Percentiles rank a stretch among this genome's conserved stretches.
Conservation (phyloP, 192 early-diverging fungal genomes). For the Ambispora gerdemannii region DNA sequence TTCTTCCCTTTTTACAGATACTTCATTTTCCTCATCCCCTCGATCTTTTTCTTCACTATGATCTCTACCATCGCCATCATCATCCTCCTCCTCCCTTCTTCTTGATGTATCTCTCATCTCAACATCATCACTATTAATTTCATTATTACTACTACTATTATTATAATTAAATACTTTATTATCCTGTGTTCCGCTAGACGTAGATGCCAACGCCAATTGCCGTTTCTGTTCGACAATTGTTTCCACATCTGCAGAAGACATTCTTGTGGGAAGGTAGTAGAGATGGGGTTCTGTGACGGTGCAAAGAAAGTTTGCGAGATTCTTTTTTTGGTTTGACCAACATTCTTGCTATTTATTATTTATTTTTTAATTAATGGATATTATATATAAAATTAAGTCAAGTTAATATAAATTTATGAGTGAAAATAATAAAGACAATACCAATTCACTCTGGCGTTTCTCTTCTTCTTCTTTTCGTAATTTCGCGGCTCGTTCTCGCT, state of each 20-base stretch:
- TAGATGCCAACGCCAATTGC: slow-evolving; percentile 20
- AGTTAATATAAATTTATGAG: not conserved
- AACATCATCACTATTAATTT: not conserved
- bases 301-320: slow-evolving; percentile 35
- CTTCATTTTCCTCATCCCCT: not conserved
- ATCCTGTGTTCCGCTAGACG: not conserved
- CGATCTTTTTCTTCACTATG: not conserved
- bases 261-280: slow-evolving; percentile 35
- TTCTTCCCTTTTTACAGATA: not conserved
- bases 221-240: slow-evolving; percentile 28
- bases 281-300: slow-evolving; percentile 33
- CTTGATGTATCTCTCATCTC: not conserved
- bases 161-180: not conserved
- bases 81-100: not conserved
- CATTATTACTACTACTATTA: not conserved
- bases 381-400: not conserved
- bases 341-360: slow-evolving; percentile 11
- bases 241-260: slow-evolving; percentile 16
- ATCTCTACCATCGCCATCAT: not conserved
- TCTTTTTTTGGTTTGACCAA: slow-evolving; percentile 30
- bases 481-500: slow-evolving; percentile 25
- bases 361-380: not conserved
- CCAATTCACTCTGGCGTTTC: slow-evolving; percentile 20
- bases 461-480: slow-evolving; percentile 22
- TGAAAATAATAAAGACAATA: not conserved